Conservation (phyloP, 371 early-diverging fungal genomes). For the Mucor indicus region DNA sequence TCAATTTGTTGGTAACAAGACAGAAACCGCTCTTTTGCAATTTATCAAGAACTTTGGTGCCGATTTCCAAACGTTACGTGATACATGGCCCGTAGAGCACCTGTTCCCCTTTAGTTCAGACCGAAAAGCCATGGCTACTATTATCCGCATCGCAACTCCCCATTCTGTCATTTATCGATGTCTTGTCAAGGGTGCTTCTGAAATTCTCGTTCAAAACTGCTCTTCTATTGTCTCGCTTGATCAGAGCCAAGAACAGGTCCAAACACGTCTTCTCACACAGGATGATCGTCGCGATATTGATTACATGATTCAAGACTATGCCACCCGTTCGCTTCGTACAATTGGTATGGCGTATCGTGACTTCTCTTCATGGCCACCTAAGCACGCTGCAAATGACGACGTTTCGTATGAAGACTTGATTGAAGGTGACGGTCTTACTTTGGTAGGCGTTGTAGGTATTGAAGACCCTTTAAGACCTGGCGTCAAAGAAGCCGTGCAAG, state of each 20-base stretch:
- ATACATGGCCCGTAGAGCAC: conserved; percentile 47
- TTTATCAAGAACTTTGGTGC: conserved; percentile 50
- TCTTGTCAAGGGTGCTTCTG: conserved; percentile 87
- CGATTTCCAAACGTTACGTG: conserved; percentile 44
- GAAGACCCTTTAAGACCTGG: conserved; percentile 71
- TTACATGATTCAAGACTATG: conserved; percentile 60
- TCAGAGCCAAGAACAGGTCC: conserved; percentile 31
- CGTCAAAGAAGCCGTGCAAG: conserved; percentile 61
- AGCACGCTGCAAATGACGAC: too few species aligned
- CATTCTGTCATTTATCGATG: conserved; percentile 51
- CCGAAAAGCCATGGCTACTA: conserved; percentile 84
- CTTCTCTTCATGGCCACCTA: conserved; percentile 52
- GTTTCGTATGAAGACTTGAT: conserved; percentile 51
- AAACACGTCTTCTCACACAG: conserved; percentile 43
- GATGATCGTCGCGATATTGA: conserved; percentile 48
- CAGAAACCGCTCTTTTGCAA: conserved; percentile 83
- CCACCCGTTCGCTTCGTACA: conserved; percentile 60
- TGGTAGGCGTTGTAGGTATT: conserved; percentile 63
- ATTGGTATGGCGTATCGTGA: conserved; percentile 71
- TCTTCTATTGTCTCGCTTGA: conserved; percentile 28
- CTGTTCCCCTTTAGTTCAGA: conserved; percentile 84
- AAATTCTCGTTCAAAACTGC: conserved; percentile 65
- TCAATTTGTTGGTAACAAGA: conserved; percentile 73
- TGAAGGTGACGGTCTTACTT: conserved; percentile 37
- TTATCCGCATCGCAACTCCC: conserved; percentile 55